Conservation (phyloP, 345 rosid species). For the Populus ilicifolia region DNA sequence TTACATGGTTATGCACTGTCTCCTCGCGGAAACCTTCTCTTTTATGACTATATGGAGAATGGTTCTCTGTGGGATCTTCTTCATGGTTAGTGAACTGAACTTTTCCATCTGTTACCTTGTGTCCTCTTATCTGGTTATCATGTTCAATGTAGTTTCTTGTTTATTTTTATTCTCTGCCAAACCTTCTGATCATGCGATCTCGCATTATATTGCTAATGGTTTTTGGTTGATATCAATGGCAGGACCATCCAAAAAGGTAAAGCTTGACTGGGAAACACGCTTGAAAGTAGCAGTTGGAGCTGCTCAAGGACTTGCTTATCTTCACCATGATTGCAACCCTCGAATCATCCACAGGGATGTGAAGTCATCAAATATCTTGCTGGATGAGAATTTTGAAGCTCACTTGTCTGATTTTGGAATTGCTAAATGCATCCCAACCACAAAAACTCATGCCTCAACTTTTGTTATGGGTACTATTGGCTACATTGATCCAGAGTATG, state of each 20-base stretch:
- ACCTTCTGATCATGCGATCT: neutral
- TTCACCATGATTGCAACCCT: constrained; percentile 93
- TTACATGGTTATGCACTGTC: constrained; percentile 85
- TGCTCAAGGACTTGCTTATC: constrained; percentile 93
- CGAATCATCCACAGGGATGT: constrained; percentile 87
- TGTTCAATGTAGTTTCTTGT: neutral
- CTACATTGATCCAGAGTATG: constrained; percentile 96
- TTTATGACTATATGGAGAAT: constrained; percentile 93
- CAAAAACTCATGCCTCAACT: constrained; percentile 76
- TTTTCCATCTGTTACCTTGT: neutral
- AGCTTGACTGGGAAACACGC: constrained; percentile 92
- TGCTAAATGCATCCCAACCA: constrained; percentile 73
- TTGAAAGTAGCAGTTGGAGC: constrained; percentile 85
- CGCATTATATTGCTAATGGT: neutral
- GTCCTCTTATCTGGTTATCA: too few relatives aligned
- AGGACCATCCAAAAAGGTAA: constrained; percentile 79
- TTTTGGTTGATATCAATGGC: neutral
- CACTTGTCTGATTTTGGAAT: constrained; percentile 90
- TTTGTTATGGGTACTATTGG: constrained; percentile 89
- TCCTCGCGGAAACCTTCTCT: constrained; percentile 76
- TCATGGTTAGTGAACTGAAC: constrained; percentile 55
- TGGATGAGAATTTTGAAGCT: constrained; percentile 82
- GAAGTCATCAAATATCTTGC: constrained; percentile 84
- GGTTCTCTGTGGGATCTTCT: constrained; percentile 97
- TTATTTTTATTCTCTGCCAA: too few relatives aligned